A percentile compares a stretch with the other conserved stretches of the same genome.
phyloP scores from a whole-genome alignment of 148 eudicot species.

The Mesembryanthemum crystallinum region DNA sequence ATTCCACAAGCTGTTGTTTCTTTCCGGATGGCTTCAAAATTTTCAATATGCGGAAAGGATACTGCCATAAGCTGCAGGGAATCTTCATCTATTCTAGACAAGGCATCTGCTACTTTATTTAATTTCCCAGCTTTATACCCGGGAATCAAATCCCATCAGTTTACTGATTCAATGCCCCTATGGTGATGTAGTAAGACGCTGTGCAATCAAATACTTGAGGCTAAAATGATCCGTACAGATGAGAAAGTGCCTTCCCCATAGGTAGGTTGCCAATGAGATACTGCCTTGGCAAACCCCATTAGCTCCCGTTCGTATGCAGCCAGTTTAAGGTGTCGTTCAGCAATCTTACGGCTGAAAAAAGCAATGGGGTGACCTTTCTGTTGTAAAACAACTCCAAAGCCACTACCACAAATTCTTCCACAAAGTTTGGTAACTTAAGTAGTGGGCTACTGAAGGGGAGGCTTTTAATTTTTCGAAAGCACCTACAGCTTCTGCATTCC shows the following conservation, averaged over 20 bases:
- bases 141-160: too few species aligned
- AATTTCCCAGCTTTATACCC: too few species aligned
- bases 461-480: background rate
- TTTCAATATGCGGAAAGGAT: too few species aligned
- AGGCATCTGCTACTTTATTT: too few species aligned
- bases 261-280: slow-evolving; percentile 15
- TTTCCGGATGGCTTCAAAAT: too few species aligned
- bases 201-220: slow-evolving; percentile 3
- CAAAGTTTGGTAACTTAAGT: background rate
- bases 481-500: background rate
- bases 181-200: background rate
- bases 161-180: background rate
- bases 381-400: slow-evolving; percentile 1
- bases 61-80: too few species aligned
- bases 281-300: slow-evolving; percentile 15
- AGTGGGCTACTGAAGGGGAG: background rate
- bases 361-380: slow-evolving; percentile 11
- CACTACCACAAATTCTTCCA: background rate
- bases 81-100: too few species aligned
- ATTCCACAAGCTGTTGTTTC: too few species aligned
- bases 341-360: slow-evolving; percentile 10
- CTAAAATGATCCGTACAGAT: slow-evolving; percentile 11
- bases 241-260: slow-evolving; percentile 19
- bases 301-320: slow-evolving; percentile 5
- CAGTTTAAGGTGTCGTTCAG: background rate